Evolutionary conservation across 2,329 filamentous ascomycete genomes (phyloP).

Genomic region (Colletotrichum magnum): DNA sequence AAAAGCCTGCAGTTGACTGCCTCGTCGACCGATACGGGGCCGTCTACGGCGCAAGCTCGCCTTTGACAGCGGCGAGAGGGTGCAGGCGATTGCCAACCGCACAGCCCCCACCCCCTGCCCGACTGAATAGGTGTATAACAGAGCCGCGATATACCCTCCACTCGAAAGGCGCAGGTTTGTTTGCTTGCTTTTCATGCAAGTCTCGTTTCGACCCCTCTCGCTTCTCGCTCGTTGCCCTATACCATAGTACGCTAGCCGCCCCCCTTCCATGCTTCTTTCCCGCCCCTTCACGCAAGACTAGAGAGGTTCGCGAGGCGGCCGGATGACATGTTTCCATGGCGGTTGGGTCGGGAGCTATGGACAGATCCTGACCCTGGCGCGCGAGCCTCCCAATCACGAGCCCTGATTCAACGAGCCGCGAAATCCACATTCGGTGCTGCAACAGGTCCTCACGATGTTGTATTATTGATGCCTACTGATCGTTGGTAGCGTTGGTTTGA

Average conservation of each 20-base stretch:
- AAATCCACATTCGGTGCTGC: background rate
- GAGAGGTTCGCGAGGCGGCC: background rate
- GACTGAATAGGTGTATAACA: constrained; percentile 30
- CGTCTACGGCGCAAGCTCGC: constrained; percentile 5
- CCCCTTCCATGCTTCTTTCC: background rate
- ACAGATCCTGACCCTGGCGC: constrained; percentile 1
- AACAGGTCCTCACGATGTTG: background rate
- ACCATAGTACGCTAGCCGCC: no score
- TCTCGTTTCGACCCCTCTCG: constrained; percentile 26
- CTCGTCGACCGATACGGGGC: background rate
- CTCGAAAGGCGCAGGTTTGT: constrained; percentile 1
- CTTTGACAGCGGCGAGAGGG: background rate
- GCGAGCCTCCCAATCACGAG: background rate
- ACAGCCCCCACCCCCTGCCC: background rate
- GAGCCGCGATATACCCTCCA: constrained; percentile 37
- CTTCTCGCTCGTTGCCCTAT: constrained; percentile 16
- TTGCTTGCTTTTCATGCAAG: constrained; percentile 20
- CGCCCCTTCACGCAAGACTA: background rate
- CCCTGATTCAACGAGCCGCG: constrained; percentile 10
- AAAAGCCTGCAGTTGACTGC: background rate
- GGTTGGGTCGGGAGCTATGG: constrained; percentile 14
- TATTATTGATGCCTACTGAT: no score
- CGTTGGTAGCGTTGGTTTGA: no score
- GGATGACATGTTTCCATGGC: background rate
- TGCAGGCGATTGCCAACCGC: background rate